Evolutionary conservation across 2,329 filamentous ascomycete species (phyloP), one percentile per base, ranked within the genome.

Genomic region (Ciborinia camelliae): DNA sequence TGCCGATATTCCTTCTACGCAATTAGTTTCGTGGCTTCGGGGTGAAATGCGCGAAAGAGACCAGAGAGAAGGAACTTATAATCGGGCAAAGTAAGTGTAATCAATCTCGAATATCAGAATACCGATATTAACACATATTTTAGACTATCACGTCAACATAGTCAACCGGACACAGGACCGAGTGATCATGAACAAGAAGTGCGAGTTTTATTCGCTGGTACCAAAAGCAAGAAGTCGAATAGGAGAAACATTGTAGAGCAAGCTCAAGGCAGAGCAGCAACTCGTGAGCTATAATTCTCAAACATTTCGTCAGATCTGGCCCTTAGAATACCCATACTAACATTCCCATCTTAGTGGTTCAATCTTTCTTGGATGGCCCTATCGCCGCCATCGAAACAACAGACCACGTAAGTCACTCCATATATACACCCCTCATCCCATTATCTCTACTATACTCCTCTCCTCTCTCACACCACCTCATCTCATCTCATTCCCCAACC

Each of bases 141-240:
- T 32, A 72, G 74, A 76, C 66, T 74, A 20, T 68, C 70, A 47
- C 73, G 73, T n/a, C 63, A 68, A 54, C 62, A 65, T 9, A 73
- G 67, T 58, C 68, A 74, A 47, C 66, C 66, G 18, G 72, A 74
- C 14, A 52, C 65, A n/a, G 62, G 53, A 6, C 52, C 59, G 15
- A 59, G 30, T 39, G 79, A 84, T 51, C 78, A 82, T 63, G 83
- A 86, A 65, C 88, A 90, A 70, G 90, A 94, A 64, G 92, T 98
- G 53, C 88, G 90, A 66, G 89, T 98, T n/a, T 82, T 97, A 4
- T 84, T 92, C 7, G 86, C 90, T 1, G 89, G 91, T 65, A 93
- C 92, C 58, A 87, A 89, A 71, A 92, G 88, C 76, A 97, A 97
- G 78, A 98, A 97, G 79, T 90, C 90, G 68, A 97, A 97, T 77